phyloP scores from a whole-genome alignment of 176 grass and related monocot species.

The Aegilops longissima region DNA sequence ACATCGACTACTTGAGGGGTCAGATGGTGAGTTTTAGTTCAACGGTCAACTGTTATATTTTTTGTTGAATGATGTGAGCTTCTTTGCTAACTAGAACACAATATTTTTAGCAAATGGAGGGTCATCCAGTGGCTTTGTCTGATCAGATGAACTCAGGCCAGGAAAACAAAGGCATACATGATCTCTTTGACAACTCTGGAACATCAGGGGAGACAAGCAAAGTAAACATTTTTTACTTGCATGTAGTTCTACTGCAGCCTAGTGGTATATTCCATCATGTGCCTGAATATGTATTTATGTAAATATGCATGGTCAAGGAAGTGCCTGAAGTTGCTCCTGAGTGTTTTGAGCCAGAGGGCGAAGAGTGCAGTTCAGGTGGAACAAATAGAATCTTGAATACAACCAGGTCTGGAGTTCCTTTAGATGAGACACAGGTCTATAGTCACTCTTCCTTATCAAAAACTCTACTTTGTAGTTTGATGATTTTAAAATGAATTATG shows the following conservation, averaged over 20 bases:
- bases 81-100: neutral
- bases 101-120: constrained; percentile 19
- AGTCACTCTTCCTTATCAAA: neutral
- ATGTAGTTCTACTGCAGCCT: neutral
- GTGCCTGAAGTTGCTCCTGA: constrained; percentile 48
- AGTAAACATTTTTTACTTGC: constrained; percentile 38
- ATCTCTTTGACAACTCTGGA: constrained; percentile 17
- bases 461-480: constrained; percentile 15
- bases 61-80: neutral
- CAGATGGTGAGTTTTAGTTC: constrained; percentile 51
- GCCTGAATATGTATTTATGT: constrained; percentile 39
- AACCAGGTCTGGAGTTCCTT: constrained; percentile 22
- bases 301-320: constrained; percentile 69
- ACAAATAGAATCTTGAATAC: constrained; percentile 23
- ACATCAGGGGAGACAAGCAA: constrained; percentile 29
- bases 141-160: constrained; percentile 29
- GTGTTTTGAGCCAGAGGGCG: constrained; percentile 15
- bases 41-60: constrained; percentile 19
- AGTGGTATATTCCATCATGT: constrained; percentile 11
- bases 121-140: constrained; percentile 11
- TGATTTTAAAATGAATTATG: neutral
- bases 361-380: constrained; percentile 21
- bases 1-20: constrained; percentile 64
- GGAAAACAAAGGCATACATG: neutral
- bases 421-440: constrained; percentile 33